Conservation (phyloP, 2,329 filamentous ascomycete genomes). For the Ascochyta viciae-villosae region DNA sequence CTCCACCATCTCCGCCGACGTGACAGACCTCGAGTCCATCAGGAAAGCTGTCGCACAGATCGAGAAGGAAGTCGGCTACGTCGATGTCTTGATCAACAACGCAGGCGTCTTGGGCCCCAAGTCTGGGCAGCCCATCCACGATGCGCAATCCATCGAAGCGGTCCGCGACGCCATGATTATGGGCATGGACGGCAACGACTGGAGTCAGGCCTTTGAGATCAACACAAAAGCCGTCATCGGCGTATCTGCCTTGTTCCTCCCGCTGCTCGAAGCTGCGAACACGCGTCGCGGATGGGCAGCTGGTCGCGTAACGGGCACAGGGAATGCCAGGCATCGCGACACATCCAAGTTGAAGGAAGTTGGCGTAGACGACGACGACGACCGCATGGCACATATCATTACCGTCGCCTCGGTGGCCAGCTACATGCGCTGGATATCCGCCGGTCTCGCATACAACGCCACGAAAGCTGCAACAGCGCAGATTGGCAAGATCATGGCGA, state of each 20-base stretch:
- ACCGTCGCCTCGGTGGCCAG: slow-evolving; percentile 53
- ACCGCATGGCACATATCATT: slow-evolving; percentile 56
- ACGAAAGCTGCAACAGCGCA: slow-evolving; percentile 54
- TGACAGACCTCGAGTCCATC: slow-evolving; percentile 53
- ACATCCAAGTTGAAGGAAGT: slow-evolving; percentile 22
- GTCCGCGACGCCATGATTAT: slow-evolving; percentile 51
- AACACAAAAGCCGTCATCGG: slow-evolving; percentile 56
- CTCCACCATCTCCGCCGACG: slow-evolving; percentile 53
- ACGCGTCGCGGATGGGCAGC: slow-evolving; percentile 49
- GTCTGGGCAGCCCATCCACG: slow-evolving; percentile 51
- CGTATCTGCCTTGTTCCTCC: slow-evolving; percentile 55
- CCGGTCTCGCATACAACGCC: slow-evolving; percentile 54
- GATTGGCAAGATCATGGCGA: slow-evolving; percentile 54
- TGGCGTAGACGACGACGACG: slow-evolving; percentile 40
- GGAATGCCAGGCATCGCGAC: slow-evolving; percentile 35
- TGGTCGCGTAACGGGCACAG: slow-evolving; percentile 41
- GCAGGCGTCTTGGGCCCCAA: slow-evolving; percentile 57
- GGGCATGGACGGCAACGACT: slow-evolving; percentile 40
- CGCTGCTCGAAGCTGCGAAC: slow-evolving; percentile 55
- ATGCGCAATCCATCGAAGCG: slow-evolving; percentile 53
- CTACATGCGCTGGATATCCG: slow-evolving; percentile 48
- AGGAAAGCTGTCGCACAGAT: slow-evolving; percentile 52
- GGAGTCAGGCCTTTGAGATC: slow-evolving; percentile 50
- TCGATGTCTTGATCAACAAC: slow-evolving; percentile 62
- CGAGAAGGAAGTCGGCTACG: slow-evolving; percentile 52